phyloP scores from a whole-genome alignment of 2,329 filamentous ascomycete species.

The Colletotrichum costaricense region DNA sequence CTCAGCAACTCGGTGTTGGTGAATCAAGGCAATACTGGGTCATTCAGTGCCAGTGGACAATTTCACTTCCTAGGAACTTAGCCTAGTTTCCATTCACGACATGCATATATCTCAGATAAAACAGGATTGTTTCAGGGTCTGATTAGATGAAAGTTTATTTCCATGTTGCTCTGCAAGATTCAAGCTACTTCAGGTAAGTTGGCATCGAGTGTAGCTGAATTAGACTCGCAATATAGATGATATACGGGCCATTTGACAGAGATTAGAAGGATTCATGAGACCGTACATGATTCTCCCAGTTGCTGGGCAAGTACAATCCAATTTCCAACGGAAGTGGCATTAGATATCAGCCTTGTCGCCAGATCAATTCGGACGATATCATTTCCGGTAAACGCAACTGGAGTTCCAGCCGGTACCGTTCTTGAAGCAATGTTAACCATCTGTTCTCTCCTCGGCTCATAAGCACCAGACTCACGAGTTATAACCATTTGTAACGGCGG shows the following conservation, averaged over 20 bases:
- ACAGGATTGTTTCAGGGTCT: background rate
- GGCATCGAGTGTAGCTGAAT: too few species aligned
- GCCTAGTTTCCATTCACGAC: background rate
- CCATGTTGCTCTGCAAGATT: background rate
- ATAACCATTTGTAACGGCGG: background rate
- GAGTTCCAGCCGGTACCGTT: background rate
- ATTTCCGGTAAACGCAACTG: conserved; percentile 15
- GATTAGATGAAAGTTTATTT: background rate
- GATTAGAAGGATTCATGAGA: background rate
- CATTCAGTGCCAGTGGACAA: background rate
- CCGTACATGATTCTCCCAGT: conserved; percentile 1
- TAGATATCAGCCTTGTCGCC: conserved; percentile 6
- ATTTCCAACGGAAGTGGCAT: conserved; percentile 17
- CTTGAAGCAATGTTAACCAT: conserved; percentile 41
- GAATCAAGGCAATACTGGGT: background rate
- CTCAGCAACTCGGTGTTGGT: background rate
- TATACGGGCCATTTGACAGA: too few species aligned
- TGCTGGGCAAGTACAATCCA: conserved; percentile 9
- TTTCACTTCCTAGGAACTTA: background rate
- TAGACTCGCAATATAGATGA: too few species aligned
- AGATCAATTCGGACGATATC: conserved; percentile 7
- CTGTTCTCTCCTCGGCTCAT: conserved; percentile 9
- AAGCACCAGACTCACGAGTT: conserved; percentile 4
- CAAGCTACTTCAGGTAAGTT: background rate
- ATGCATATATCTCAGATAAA: background rate